Conservation (phyloP, 805 yeast genomes). For the Ascoidea asiatica region DNA sequence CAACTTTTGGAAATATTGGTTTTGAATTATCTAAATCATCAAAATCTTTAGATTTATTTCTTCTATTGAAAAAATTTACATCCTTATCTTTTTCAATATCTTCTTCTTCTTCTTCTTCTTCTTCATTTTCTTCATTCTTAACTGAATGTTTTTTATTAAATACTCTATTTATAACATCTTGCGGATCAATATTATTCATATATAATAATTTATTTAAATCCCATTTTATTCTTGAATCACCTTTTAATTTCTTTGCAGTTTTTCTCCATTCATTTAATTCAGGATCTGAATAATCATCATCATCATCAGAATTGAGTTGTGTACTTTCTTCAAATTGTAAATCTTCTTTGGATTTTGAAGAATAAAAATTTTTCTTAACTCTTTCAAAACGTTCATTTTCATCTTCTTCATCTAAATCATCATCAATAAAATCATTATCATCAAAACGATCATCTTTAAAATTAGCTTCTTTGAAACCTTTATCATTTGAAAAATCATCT, state of each 20-base stretch:
- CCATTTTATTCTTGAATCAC: slow-evolving; percentile 47
- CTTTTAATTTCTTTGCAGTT: slow-evolving; percentile 50
- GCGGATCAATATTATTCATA: slow-evolving; percentile 63
- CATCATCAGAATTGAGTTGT: slow-evolving; percentile 28
- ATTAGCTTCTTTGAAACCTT: slow-evolving; percentile 28
- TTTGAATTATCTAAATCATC: slow-evolving; percentile 3
- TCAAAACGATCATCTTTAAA: slow-evolving; percentile 31
- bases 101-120: slow-evolving; percentile 4
- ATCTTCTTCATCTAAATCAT: slow-evolving; percentile 23
- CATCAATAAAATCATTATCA: slow-evolving; percentile 27
- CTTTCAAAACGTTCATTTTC: slow-evolving; percentile 32
- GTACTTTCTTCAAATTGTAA: slow-evolving; percentile 40
- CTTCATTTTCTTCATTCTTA: slow-evolving; percentile 9
- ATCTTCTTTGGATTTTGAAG: slow-evolving; percentile 21
- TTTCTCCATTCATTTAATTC: slow-evolving; percentile 9
- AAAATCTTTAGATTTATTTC: slow-evolving; percentile 1
- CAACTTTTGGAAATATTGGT: slow-evolving; percentile 3
- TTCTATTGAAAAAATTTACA: slow-evolving; percentile 8
- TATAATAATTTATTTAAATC: slow-evolving; percentile 73
- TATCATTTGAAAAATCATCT: background rate
- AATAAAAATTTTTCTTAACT: slow-evolving; percentile 28
- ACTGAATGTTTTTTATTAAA: slow-evolving; percentile 1
- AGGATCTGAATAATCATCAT: slow-evolving; percentile 22
- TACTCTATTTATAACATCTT: slow-evolving; percentile 36
- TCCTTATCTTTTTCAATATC: slow-evolving; percentile 6